Evolutionary conservation across 2,329 filamentous ascomycete species (phyloP).

Genomic region (Phialophora tarda): DNA sequence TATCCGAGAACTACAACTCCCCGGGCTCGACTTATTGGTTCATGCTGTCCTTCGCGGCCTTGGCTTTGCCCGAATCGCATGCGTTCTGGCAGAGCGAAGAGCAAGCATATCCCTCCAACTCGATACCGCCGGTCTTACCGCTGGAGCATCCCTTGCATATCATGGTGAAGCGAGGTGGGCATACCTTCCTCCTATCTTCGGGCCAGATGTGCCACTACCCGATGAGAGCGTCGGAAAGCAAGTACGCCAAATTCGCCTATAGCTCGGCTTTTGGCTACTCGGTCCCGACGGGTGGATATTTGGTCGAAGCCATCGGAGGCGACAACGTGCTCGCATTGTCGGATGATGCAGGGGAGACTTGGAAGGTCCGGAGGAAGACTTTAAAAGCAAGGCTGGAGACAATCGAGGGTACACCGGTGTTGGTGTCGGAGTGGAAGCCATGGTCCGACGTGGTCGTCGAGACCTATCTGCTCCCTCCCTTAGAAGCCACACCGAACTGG

Average conservation of each 20-base stretch:
- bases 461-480: constrained; percentile 69
- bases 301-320: constrained; percentile 75
- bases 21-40: constrained; percentile 77
- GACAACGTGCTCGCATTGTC: constrained; percentile 77
- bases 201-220: constrained; percentile 84
- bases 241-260: constrained; percentile 80
- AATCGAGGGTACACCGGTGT: constrained; percentile 60
- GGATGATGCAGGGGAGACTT: constrained; percentile 77
- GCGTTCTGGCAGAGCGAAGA: constrained; percentile 76
- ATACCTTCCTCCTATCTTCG: constrained; percentile 75
- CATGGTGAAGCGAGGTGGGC: constrained; percentile 71
- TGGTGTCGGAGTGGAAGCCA: constrained; percentile 73
- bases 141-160: constrained; percentile 75
- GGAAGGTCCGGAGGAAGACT: constrained; percentile 76
- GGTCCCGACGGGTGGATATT: constrained; percentile 75
- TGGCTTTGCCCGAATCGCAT: constrained; percentile 71
- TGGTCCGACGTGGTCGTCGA: constrained; percentile 70
- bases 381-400: constrained; percentile 67
- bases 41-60: constrained; percentile 75
- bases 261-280: constrained; percentile 77
- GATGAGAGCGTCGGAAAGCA: constrained; percentile 79
- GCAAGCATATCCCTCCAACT: constrained; percentile 62
- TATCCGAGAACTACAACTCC: constrained; percentile 84
- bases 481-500: constrained; percentile 67
- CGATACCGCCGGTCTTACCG: constrained; percentile 64